Conservation (phyloP, 805 yeast genomes). For the fission yeast (Schizosaccharomyces pombe) region DNA sequence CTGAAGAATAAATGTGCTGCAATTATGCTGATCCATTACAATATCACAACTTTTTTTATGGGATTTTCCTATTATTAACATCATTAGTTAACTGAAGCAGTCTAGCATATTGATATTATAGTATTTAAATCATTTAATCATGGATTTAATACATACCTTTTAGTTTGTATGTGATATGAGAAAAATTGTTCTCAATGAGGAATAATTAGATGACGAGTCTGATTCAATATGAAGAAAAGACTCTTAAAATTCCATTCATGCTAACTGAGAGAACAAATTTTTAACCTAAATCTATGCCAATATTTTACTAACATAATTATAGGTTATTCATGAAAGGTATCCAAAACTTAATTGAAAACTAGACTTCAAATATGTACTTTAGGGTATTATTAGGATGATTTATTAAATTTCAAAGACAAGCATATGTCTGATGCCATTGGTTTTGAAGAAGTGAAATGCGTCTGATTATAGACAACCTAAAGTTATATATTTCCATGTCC, state of each 20-base stretch:
- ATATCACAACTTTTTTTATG: neutral
- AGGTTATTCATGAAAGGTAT: neutral
- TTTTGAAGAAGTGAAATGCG: neutral
- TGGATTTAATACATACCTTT: neutral
- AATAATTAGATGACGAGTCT: constrained; percentile 2
- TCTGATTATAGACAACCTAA: neutral
- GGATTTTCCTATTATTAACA: neutral
- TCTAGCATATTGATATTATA: neutral
- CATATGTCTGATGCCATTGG: constrained; percentile 3
- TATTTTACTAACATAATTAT: neutral
- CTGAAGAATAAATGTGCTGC: constrained; percentile 2
- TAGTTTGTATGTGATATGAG: neutral
- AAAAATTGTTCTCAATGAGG: neutral
- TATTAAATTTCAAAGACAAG: neutral
- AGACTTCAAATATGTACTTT: neutral
- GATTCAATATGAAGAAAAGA: neutral
- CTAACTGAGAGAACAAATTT: neutral
- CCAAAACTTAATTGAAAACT: neutral
- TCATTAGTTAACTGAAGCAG: too few species aligned
- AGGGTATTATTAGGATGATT: neutral
- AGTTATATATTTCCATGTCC: neutral
- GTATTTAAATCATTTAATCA: neutral
- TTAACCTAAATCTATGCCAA: neutral
- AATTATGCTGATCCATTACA: neutral
- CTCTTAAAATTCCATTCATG: neutral